Evolutionary conservation across 257 asterid species (phyloP).

Genomic region (Plantago elongata): DNA sequence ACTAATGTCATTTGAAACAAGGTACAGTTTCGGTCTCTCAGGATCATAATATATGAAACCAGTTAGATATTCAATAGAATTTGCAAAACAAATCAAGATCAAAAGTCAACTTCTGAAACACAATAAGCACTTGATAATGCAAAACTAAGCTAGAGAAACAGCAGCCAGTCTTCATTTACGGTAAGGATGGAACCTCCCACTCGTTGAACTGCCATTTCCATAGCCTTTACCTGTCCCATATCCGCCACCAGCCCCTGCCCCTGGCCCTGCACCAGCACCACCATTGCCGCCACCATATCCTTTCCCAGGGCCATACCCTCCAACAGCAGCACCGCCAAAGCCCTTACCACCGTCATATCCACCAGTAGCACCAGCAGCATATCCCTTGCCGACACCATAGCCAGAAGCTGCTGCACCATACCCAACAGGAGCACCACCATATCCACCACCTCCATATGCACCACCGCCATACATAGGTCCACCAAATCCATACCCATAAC

Average conservation of each 20-base stretch:
- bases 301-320: constrained; percentile 50
- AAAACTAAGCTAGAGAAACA: constrained; percentile 17
- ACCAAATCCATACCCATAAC: constrained; percentile 90
- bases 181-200: constrained; percentile 85
- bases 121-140: constrained; percentile 25
- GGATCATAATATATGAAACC: constrained; percentile 14
- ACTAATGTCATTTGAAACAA: constrained; percentile 10
- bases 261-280: constrained; percentile 20
- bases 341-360: constrained; percentile 56
- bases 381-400: constrained; percentile 60
- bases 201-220: constrained; percentile 39
- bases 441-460: constrained; percentile 63
- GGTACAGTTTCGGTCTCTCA: constrained; percentile 6
- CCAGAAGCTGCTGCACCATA: constrained; percentile 62
- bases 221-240: constrained; percentile 45
- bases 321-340: constrained; percentile 46
- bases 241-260: constrained; percentile 32
- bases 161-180: constrained; percentile 40
- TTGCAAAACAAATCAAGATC: not conserved
- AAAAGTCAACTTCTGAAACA: not conserved
- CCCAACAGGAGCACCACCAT: constrained; percentile 44
- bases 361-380: constrained; percentile 32
- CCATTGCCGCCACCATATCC: constrained; percentile 36
- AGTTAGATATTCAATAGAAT: constrained; percentile 7
- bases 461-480: constrained; percentile 84